Evolutionary conservation across 164 flowering plant genomes (phyloP), one percentile per base, ranked within the genome.

Genomic region (Vitis rotundifolia): DNA sequence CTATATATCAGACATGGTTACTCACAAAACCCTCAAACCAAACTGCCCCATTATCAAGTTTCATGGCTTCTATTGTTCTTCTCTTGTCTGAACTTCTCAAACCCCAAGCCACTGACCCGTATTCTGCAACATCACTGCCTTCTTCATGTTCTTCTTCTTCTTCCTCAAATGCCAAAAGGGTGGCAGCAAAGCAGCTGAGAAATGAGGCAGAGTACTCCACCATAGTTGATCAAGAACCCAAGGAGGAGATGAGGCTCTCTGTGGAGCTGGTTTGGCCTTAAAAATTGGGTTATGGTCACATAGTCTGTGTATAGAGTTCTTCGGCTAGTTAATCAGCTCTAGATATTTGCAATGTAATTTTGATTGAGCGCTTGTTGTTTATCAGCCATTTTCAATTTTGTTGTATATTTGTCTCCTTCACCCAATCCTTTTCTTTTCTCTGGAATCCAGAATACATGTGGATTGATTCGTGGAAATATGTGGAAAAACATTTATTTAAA

Each of bases 21-120:
- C 7, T 6, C 44, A 3, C 7, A 3, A 37, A 37, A 37, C 44
- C 26, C 61, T 19, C 14, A 22, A 22, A 59, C 61, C 37, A 9
- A 12, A 3, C 3, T 5, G 29, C 44, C 44, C 44, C 44, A 37
- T 37, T 5, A 6, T 37, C 7, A 37, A 37, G 28, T 14, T 9
- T 2, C 61, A 60, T 60, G 63, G 63, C 63, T 11, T 60, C 63
- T 60, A 49, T 29, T 2, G 31, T 60, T 26, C 63, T 60, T 60
- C 63, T 60, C 4, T 29, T 60, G 63, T 60, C 63, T 31, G 63
- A 60, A 31, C 44, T 60, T 60, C 48, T 60, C n/a, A 14, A 10
- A 26, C 63, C 63, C 3, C 31, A 60, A 3, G 6, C 13, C n/a
- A 44, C 63, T 29, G 44, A 37, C 44, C 44, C 44, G 3, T 37